Percentiles rank a stretch among this genome's conserved stretches.
phyloP scores from a whole-genome alignment of 768 basidiomycete species.

The Roridomyces roridus region DNA sequence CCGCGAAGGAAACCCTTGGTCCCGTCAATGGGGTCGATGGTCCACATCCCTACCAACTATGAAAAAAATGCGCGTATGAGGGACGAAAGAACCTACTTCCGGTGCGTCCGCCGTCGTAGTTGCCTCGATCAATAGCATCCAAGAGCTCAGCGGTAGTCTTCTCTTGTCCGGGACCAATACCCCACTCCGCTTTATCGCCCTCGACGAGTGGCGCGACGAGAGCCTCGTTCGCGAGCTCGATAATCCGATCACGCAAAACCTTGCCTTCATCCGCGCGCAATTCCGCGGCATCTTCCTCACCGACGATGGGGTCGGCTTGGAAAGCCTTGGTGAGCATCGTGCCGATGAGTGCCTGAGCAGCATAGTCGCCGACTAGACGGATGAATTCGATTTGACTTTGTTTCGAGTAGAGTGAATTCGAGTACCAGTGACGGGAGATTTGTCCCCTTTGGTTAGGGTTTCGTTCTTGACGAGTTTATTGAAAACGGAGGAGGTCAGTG shows the following conservation, averaged over 20 bases:
- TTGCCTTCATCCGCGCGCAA: slow-evolving; percentile 57
- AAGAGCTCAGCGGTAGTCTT: slow-evolving; percentile 67
- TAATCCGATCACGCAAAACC: slow-evolving; percentile 67
- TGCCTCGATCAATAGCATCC: slow-evolving; percentile 87
- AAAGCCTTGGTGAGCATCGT: slow-evolving; percentile 79
- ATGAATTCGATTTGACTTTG: background rate
- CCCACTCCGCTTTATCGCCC: slow-evolving; percentile 74
- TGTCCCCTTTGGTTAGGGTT: slow-evolving; percentile 89
- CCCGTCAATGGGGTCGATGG: slow-evolving; percentile 89
- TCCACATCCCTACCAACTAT: slow-evolving; percentile 74
- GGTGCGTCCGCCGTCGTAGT: slow-evolving; percentile 67
- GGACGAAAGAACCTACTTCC: slow-evolving; percentile 70
- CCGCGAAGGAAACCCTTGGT: slow-evolving; percentile 94
- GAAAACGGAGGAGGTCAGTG: slow-evolving; percentile 86
- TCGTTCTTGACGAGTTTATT: slow-evolving; percentile 84
- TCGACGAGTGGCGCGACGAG: slow-evolving; percentile 58
- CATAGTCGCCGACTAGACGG: slow-evolving; percentile 86
- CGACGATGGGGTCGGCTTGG: slow-evolving; percentile 88
- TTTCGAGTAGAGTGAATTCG: background rate
- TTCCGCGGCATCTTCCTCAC: slow-evolving; percentile 92
- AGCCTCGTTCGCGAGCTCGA: slow-evolving; percentile 83
- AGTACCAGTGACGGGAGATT: slow-evolving; percentile 86
- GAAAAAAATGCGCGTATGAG: background rate
- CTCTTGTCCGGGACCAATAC: slow-evolving; percentile 65
- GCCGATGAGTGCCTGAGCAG: slow-evolving; percentile 92